Base-by-base conservation (phyloP, 495 filamentous ascomycete species). In the Aspergillus taichungensis region DNA sequence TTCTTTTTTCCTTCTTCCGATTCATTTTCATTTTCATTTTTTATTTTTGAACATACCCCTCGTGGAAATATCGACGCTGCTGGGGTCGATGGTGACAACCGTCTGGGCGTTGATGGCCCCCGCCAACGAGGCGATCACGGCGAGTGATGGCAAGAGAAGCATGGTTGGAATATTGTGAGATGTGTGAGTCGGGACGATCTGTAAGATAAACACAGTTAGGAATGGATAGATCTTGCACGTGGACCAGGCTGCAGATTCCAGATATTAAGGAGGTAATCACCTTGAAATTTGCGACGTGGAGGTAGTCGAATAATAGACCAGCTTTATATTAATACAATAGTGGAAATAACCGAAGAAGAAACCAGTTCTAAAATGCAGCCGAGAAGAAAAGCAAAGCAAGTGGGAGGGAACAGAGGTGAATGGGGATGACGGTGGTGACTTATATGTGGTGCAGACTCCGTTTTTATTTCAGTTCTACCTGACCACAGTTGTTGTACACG, bases 1-100 rank as follows among this genome's bases (percentile, higher is more conserved):
- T n/a, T n/a, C n/a, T 31, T 24, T 24, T 4, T 24, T 24, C 18
- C 27, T 24, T 24, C 18, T 24, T 24, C 18, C 27, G 32, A 14
- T 8, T 27, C 5, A 50, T 63, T 60, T 40, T 44, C 40, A 45
- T 36, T 37, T 31, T 18, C 38, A 30, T 1, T 12, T 10, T 4
- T 34, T 8, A 13, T 14, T 13, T 11, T 30, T 37, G 27, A 6
- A 50, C 57, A 57, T 59, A 78, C 77, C 50, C 56, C 67, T 69
- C 9, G 67, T 69, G 5, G 62, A 32, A 5, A 75, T 39, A 0
- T 67, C 51, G 13, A 91, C 79, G 34, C 64, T 74, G 52, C 57
- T 66, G 1, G 82, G 79, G 48, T 88, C 71, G 46, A 94, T 80
- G 37, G 58, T 61, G 18, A 37, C 13, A 11, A 42, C 33, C 31